A percentile compares a stretch with the other conserved stretches of the same genome.
These are phyloP conservation scores for Amniculicola lignicola DNA, from an alignment of 495 filamentous ascomycete genomes.

Conservation along the genomic window DNA sequence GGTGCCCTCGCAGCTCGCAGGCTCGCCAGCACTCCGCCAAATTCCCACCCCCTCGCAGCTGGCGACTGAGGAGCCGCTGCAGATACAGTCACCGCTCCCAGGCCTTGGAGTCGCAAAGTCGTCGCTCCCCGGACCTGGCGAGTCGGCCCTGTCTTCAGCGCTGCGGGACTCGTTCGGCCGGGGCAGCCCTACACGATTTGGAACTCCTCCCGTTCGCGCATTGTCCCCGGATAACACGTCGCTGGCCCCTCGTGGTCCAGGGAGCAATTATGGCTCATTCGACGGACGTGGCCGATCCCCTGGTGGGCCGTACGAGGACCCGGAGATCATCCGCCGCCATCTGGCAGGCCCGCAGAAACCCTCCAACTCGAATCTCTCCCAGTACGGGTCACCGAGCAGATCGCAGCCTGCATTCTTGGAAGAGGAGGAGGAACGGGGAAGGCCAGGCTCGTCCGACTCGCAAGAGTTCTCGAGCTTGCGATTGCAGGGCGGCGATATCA, in stretches of 20 bases:
- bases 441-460: constrained; percentile 42
- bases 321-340: constrained; percentile 44
- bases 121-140: constrained; percentile 40
- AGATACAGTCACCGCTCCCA: constrained; percentile 37
- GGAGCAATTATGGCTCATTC: constrained; percentile 38
- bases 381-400: constrained; percentile 26
- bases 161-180: constrained; percentile 37
- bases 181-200: constrained; percentile 37
- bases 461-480: constrained; percentile 90
- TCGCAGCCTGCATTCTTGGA: constrained; percentile 2
- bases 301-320: constrained; percentile 37
- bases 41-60: constrained; percentile 35
- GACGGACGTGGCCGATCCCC: constrained; percentile 37
- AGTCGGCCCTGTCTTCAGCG: constrained; percentile 43
- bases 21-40: constrained; percentile 30
- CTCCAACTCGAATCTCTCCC: constrained; percentile 28
- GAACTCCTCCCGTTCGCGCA: constrained; percentile 32
- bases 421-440: constrained; percentile 13
- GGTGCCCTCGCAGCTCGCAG: constrained; percentile 24
- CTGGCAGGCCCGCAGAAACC: constrained; percentile 36
- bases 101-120: constrained; percentile 28
- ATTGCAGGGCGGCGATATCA: constrained; percentile 91
- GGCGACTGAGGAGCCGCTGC: constrained; percentile 29
- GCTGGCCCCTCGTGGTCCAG: constrained; percentile 16
- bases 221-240: constrained; percentile 25